Evolutionary conservation across 306 rosid genomes (phyloP).

Genomic region (Rosa multiflora): DNA sequence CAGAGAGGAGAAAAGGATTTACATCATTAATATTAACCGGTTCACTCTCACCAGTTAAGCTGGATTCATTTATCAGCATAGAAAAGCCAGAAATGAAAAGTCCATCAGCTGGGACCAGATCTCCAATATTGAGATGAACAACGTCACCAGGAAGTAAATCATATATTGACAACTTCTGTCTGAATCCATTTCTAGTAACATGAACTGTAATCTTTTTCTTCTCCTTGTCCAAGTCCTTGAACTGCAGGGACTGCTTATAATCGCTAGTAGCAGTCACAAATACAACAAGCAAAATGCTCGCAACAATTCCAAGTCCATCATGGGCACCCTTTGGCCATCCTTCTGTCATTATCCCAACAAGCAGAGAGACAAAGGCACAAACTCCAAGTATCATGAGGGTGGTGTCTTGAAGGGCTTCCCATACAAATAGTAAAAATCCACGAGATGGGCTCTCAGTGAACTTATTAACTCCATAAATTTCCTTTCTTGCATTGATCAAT

Average conservation of each 20-base stretch:
- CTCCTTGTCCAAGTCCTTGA: slow-evolving; percentile 94
- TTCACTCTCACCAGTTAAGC: slow-evolving; percentile 98
- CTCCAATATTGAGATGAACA: slow-evolving; percentile 90
- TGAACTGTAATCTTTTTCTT: slow-evolving; percentile 87
- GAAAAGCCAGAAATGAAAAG: slow-evolving; percentile 86
- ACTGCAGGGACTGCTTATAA: slow-evolving; percentile 91
- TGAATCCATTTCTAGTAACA: slow-evolving; percentile 73
- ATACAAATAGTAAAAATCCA: slow-evolving; percentile 81
- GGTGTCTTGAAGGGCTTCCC: slow-evolving; percentile 99
- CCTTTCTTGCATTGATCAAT: slow-evolving; percentile 60
- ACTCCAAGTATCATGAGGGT: slow-evolving; percentile 89
- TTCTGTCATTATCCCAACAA: slow-evolving; percentile 81
- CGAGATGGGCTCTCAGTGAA: slow-evolving; percentile 75
- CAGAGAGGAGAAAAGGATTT: slow-evolving; percentile 89
- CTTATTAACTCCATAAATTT: slow-evolving; percentile 77
- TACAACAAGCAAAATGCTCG: slow-evolving; percentile 95
- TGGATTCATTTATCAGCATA: slow-evolving; percentile 83
- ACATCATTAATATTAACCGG: slow-evolving; percentile 61
- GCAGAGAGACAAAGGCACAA: slow-evolving; percentile 80
- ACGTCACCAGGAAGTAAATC: slow-evolving; percentile 94
- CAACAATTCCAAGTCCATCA: slow-evolving; percentile 98
- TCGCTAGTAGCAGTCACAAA: slow-evolving; percentile 95
- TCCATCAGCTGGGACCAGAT: slow-evolving; percentile 98
- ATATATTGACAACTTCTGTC: slow-evolving; percentile 92
- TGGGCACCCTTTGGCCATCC: slow-evolving; percentile 99